A percentile compares a stretch with the other conserved stretches of the same genome.
These are phyloP conservation scores for Delitschia confertaspora DNA, from an alignment of 495 filamentous ascomycete species.

Conservation along the genomic window DNA sequence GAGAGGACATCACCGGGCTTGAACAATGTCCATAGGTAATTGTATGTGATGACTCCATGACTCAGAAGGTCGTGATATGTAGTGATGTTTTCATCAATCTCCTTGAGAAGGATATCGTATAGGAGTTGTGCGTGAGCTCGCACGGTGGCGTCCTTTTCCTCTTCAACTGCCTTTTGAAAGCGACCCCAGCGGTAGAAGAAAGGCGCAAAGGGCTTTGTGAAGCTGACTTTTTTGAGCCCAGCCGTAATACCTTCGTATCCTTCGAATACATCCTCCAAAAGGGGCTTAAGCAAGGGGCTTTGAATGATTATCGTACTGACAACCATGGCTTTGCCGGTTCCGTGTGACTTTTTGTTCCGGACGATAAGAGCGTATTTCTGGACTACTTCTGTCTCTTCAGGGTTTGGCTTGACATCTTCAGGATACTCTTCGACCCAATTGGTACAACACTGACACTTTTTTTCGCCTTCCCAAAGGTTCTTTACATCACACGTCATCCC, in stretches of 20 bases:
- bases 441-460: slow-evolving; percentile 16
- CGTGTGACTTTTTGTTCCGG: slow-evolving; percentile 13
- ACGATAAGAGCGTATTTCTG: slow-evolving; percentile 19
- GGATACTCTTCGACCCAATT: slow-evolving; percentile 22
- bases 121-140: slow-evolving; percentile 50
- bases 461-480: slow-evolving; percentile 19
- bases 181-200: slow-evolving; percentile 58
- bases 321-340: slow-evolving; percentile 32
- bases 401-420: slow-evolving; percentile 17
- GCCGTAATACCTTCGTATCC: slow-evolving; percentile 59
- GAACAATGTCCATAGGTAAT: slow-evolving; percentile 49
- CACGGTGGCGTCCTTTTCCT: slow-evolving; percentile 36
- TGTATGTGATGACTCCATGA: slow-evolving; percentile 51
- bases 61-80: slow-evolving; percentile 46
- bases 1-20: slow-evolving; percentile 39
- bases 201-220: slow-evolving; percentile 51
- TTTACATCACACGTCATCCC: slow-evolving; percentile 22
- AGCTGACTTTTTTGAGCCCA: slow-evolving; percentile 49
- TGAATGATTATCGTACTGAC: slow-evolving; percentile 57
- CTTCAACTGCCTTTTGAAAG: slow-evolving; percentile 38
- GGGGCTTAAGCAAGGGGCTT: slow-evolving; percentile 51
- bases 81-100: slow-evolving; percentile 49
- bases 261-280: slow-evolving; percentile 48
- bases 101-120: slow-evolving; percentile 45
- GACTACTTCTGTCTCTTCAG: slow-evolving; percentile 21